phyloP scores from a whole-genome alignment of 345 rosid genomes.

The Pistacia atlantica region DNA sequence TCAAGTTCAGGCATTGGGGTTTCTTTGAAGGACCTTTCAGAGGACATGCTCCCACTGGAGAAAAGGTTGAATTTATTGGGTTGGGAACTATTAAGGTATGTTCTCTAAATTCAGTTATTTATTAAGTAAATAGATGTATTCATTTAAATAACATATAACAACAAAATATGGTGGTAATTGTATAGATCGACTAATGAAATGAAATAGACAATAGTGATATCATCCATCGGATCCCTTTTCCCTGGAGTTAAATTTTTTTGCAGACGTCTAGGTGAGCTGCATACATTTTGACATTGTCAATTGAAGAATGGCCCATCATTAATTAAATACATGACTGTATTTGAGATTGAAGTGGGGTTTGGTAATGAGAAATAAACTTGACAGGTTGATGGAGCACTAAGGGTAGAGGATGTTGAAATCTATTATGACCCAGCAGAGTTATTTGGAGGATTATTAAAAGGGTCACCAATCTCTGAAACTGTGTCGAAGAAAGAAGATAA shows the following conservation, averaged over 20 bases:
- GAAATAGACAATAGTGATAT: too few species aligned
- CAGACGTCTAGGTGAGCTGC: not conserved
- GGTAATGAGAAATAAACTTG: not conserved
- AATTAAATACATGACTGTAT: too few species aligned
- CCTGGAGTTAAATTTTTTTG: not conserved
- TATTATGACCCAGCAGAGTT: constrained; percentile 75
- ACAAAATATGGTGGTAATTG: too few species aligned
- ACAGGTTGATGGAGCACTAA: constrained; percentile 67
- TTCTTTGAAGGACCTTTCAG: constrained; percentile 75
- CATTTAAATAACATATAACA: too few species aligned
- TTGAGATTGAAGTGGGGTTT: not conserved
- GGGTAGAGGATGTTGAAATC: constrained; percentile 67
- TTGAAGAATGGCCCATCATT: too few species aligned
- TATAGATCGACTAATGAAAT: too few species aligned
- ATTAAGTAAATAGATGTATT: too few species aligned
- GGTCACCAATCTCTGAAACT: constrained; percentile 8
- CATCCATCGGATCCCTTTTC: not conserved
- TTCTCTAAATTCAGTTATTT: not conserved
- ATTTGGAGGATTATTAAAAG: constrained; percentile 60
- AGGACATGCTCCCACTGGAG: constrained; percentile 74
- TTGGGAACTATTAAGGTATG: constrained; percentile 65
- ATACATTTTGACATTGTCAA: too few species aligned
- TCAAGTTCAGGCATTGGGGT: constrained; percentile 92
- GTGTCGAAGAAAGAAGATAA: not conserved
- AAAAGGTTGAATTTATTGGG: constrained; percentile 62